These are phyloP conservation scores for Cucurbita pepo DNA, from an alignment of 306 rosid genomes.

Conservation along the genomic window DNA sequence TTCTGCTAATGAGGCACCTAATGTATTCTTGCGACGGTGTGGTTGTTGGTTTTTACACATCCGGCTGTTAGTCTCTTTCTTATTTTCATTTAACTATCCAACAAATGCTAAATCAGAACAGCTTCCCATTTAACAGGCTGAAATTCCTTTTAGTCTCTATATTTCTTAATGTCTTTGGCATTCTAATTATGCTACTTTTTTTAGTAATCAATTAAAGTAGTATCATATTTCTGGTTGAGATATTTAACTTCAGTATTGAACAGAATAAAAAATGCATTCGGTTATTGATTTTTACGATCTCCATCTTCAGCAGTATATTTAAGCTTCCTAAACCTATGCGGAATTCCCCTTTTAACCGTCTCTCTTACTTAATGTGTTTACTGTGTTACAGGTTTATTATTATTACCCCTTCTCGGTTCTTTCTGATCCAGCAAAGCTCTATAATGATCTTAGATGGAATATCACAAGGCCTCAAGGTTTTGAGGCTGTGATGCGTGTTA, in stretches of 20 bases:
- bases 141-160: background rate
- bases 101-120: background rate
- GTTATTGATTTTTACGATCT: background rate
- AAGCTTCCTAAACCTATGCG: background rate
- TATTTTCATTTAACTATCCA: background rate
- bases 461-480: conserved; percentile 95
- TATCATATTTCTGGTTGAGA: background rate
- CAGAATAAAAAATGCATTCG: background rate
- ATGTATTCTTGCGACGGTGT: background rate
- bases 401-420: conserved; percentile 91
- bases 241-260: background rate
- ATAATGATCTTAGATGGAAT: conserved; percentile 98
- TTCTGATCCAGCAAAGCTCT: conserved; percentile 88
- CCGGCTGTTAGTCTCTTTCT: background rate
- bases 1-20: background rate
- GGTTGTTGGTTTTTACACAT: background rate
- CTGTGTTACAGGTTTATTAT: conserved; percentile 59
- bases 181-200: background rate
- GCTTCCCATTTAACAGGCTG: background rate
- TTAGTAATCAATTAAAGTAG: background rate
- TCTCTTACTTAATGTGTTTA: background rate
- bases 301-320: background rate
- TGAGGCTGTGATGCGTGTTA: conserved; percentile 96
- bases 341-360: background rate
- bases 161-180: background rate